Evolutionary conservation across 75 land plant genomes (phyloP), one percentile per base, ranked within the genome.

Genomic region (Cryptomeria japonica): DNA sequence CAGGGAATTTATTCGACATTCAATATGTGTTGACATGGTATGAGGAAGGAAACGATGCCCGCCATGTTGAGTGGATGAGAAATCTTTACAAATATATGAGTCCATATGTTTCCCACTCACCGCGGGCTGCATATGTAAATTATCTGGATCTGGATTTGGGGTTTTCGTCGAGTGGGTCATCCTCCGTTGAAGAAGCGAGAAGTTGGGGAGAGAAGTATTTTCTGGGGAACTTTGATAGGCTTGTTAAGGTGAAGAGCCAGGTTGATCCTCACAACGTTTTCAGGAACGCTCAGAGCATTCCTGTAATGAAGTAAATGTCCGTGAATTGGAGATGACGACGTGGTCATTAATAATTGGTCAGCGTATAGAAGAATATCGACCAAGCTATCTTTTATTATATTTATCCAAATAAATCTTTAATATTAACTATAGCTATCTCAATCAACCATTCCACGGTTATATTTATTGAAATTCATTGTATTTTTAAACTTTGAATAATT

Each of bases 231-330:
- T 88, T 61, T 72, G 34, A 85, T 28, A 55, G 89, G 34, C 77
- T 88, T 16, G 89, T 84, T 15, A 39, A 68, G 3, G 85, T 70
- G 51, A 88, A 88, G 75, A 42, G 39, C 44, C 0, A 14, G 36
- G 41, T 88, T 34, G 89, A 88, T 61, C 89, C 89, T 86, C n/a
- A 14, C 79, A 88, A 85, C 19, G 85, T 87, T 39, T 87, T 87
- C 86, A 14, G 38, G 58, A 36, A 87, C 13, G 32, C 88, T 37
- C 89, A 88, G 75, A 88, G 89, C 49, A 88, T 88, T 31, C 86
- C 86, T 51, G 82, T 79, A 16, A 51, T 25, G 12, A 84, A 49
- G 31, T 51, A 28, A 8, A 47, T 77, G 55, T 51, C 55, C 14
- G 55, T 13, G 2, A 51, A 51, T 51, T 15, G 55, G 15, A 51